Evolutionary conservation across 1,139 yeast genomes (phyloP), one percentile per base, ranked within the genome.

Genomic region (Wickerhamomyces sp.): DNA sequence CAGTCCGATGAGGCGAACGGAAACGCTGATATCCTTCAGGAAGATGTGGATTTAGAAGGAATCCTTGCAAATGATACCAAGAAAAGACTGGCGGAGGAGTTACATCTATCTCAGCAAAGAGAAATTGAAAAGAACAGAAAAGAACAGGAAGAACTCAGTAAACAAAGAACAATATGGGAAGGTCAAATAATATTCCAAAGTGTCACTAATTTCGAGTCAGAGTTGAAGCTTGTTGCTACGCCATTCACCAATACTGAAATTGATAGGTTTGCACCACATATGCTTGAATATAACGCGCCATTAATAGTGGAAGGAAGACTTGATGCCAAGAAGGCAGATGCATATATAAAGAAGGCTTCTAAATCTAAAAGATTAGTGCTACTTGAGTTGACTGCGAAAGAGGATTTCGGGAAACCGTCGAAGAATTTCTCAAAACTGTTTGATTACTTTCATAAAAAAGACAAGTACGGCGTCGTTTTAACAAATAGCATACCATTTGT

Each of bases 291-390:
- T 15, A 51, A 51, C 13, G 43, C 52, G 10, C 59, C 62, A 3
- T 62, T 80, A 39, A 64, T 63, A 25, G 63, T 83, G 29, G 82
- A 78, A 43, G 94, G 94, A 2, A 64, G 86, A 36, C 62, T 84
- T 32, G 78, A 74, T 49, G 57, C 66, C 8, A 38, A 46, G 4
- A 64, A 60, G 31, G 91, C 88, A 1, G 77, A 72, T 36, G 61
- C 62, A 7, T 85, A 85, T 51, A 60, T 85, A 37, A 51, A 58
- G 30, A 68, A 69, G 45, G 71, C 80, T 14, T 64, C 84, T 41
- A 72, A 72, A 43, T 16, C 45, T 0, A 42, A 50, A 30, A 49
- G 44, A 31, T 54, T 84, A 24, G 71, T 69, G 24, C 53, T 82
- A 20, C 63, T 75, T 28, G 67, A 68, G 42, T 41, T 78, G 23